These are phyloP conservation scores for Cadophora gregata DNA, from an alignment of 2,329 filamentous ascomycete genomes.

Conservation along the genomic window DNA sequence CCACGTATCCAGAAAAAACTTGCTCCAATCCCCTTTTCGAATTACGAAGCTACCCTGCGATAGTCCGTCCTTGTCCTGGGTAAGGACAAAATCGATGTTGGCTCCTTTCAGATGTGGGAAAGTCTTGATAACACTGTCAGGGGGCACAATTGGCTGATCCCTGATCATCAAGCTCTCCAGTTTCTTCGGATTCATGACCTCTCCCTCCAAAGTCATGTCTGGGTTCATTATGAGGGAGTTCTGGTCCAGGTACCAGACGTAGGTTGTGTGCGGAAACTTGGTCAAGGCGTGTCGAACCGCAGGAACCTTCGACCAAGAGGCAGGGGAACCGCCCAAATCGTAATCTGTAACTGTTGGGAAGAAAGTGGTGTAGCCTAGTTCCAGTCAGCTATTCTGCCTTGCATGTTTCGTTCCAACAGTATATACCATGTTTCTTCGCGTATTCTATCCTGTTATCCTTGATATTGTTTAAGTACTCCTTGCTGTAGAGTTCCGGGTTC, in stretches of 20 bases:
- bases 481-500: slow-evolving; percentile 67
- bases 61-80: slow-evolving; percentile 84
- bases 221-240: slow-evolving; percentile 91
- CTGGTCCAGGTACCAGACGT: slow-evolving; percentile 86
- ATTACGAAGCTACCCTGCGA: slow-evolving; percentile 80
- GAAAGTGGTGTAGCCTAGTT: slow-evolving; percentile 82
- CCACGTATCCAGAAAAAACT: slow-evolving; percentile 94
- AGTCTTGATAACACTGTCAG: slow-evolving; percentile 96
- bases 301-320: slow-evolving; percentile 79
- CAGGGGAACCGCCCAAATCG: slow-evolving; percentile 63
- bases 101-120: slow-evolving; percentile 80
- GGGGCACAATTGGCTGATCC: slow-evolving; percentile 86
- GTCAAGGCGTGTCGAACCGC: slow-evolving; percentile 89
- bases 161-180: slow-evolving; percentile 83
- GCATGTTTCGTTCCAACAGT: slow-evolving; percentile 4
- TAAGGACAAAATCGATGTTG: slow-evolving; percentile 80
- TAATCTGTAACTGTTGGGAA: slow-evolving; percentile 81
- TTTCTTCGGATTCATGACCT: slow-evolving; percentile 69
- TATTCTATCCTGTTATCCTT: slow-evolving; percentile 85
- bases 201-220: slow-evolving; percentile 68
- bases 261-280: slow-evolving; percentile 75
- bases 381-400: slow-evolving; percentile 30
- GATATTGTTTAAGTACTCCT: slow-evolving; percentile 73
- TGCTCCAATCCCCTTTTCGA: slow-evolving; percentile 85
- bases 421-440: slow-evolving; percentile 81